Evolutionary conservation across 139 green algal genomes (phyloP).

Genomic region (Picochlorum costavermella): DNA sequence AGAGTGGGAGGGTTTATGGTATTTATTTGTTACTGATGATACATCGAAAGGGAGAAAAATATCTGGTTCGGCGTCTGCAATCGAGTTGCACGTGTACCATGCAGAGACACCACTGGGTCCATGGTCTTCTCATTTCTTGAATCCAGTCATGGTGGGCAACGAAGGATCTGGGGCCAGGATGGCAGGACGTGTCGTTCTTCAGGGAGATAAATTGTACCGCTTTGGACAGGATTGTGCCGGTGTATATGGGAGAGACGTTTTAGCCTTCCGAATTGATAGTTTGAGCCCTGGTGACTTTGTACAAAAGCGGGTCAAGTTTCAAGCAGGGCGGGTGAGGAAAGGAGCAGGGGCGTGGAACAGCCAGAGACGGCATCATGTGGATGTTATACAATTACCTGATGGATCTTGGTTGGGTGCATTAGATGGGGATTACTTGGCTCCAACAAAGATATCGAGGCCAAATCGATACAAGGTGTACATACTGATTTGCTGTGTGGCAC

Average conservation of each 20-base stretch:
- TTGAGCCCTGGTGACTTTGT: slow-evolving; percentile 20
- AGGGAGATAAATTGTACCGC: slow-evolving; percentile 18
- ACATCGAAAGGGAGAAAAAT: background rate
- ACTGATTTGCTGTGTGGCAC: background rate
- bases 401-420: slow-evolving; percentile 31
- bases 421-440: slow-evolving; percentile 28
- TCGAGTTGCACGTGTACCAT: slow-evolving; percentile 8
- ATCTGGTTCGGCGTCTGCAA: no score
- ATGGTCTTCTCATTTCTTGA: slow-evolving; percentile 24
- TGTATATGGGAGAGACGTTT: slow-evolving; percentile 33
- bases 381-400: slow-evolving; percentile 22
- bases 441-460: background rate
- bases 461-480: background rate
- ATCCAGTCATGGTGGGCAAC: slow-evolving; percentile 15
- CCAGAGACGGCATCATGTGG: slow-evolving; percentile 32
- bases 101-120: slow-evolving; percentile 15
- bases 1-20: slow-evolving; percentile 23
- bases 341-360: slow-evolving; percentile 23
- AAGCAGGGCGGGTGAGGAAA: background rate
- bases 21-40: slow-evolving; percentile 28
- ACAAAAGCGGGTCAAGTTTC: slow-evolving; percentile 17
- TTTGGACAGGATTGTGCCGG: slow-evolving; percentile 37
- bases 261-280: slow-evolving; percentile 16
- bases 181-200: slow-evolving; percentile 20
- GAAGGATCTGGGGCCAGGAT: slow-evolving; percentile 12